Evolutionary conservation across 495 filamentous ascomycete genomes (phyloP), one percentile per base, ranked within the genome.

Genomic region (Elaphomyces granulatus): DNA sequence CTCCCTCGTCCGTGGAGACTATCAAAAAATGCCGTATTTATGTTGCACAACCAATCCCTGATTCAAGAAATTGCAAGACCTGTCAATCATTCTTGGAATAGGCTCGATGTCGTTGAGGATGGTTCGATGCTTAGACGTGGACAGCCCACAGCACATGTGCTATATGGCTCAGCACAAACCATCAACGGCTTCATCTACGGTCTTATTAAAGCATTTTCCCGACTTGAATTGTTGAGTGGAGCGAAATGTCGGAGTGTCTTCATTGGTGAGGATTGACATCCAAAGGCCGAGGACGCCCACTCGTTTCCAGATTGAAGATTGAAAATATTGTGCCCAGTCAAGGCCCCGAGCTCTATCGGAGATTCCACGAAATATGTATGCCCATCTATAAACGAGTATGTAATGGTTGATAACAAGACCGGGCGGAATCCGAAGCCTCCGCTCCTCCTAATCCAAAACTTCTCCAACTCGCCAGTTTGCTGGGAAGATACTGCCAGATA

Each of bases 171-270:
- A 2, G 42, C 31, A 2, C 68, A 68, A 47, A 69, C 68, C 3
- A 68, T 74, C 46, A 74, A 74, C 49, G 53, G 51, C 14, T 68
- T 71, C 6, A 72, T 64, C 37, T 72, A 61, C 41, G 44, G 59
- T 36, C 62, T 61, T 50, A 55, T 68, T 33, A 48, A 50, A 23
- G 65, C 63, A 3, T 44, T 67, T 18, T 45, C 42, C 16, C 21
- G 38, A n/a, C 34, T 50, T 23, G 32, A 37, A 26, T 37, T 14
- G 21, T 45, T 51, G 8, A n/a, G n/a, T n/a, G n/a, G n/a, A n/a
- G n/a, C n/a, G n/a, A n/a, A n/a, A n/a, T n/a, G n/a, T n/a, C n/a
- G n/a, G n/a, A n/a, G n/a, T n/a, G n/a, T n/a, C n/a, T n/a, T n/a
- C n/a, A n/a, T n/a, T n/a, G n/a, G n/a, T n/a, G n/a, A n/a, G n/a